These are phyloP conservation scores for Taiozyma onychis DNA, from an alignment of 1,139 yeast species.

Conservation along the genomic window DNA sequence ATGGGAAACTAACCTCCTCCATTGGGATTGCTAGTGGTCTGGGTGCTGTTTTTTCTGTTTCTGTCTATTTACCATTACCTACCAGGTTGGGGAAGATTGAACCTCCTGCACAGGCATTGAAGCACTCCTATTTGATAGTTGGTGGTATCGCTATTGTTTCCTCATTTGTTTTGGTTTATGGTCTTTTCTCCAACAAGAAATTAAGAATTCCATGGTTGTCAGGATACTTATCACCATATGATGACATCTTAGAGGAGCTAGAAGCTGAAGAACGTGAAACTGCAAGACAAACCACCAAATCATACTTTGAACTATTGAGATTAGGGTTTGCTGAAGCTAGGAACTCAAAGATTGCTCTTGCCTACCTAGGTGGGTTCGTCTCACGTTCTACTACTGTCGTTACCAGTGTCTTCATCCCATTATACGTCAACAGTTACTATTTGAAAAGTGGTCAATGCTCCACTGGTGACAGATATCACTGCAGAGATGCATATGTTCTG, in stretches of 20 bases:
- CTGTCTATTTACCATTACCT: constrained; percentile 38
- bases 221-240: constrained; percentile 19
- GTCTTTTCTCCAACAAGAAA: constrained; percentile 41
- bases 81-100: constrained; percentile 36
- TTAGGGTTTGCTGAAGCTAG: constrained; percentile 40
- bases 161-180: constrained; percentile 35
- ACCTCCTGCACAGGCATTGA: constrained; percentile 39
- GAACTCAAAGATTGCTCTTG: constrained; percentile 36
- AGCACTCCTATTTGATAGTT: constrained; percentile 43
- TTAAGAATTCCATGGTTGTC: constrained; percentile 25
- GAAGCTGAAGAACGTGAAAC: constrained; percentile 19
- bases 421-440: constrained; percentile 55
- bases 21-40: constrained; percentile 61
- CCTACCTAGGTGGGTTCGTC: constrained; percentile 58
- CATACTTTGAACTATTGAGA: constrained; percentile 35
- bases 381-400: constrained; percentile 61
- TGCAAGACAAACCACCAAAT: constrained; percentile 15
- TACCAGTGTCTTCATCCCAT: constrained; percentile 57
- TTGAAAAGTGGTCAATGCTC: constrained; percentile 44
- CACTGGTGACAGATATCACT: constrained; percentile 30
- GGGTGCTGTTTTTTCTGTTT: constrained; percentile 61
- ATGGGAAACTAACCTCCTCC: constrained; percentile 54
- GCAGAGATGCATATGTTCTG: constrained; percentile 59
- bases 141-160: constrained; percentile 38
- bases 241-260: constrained; percentile 20